These are phyloP conservation scores for Geranium brycei DNA, from an alignment of 345 rosid genomes.

Conservation along the genomic window DNA sequence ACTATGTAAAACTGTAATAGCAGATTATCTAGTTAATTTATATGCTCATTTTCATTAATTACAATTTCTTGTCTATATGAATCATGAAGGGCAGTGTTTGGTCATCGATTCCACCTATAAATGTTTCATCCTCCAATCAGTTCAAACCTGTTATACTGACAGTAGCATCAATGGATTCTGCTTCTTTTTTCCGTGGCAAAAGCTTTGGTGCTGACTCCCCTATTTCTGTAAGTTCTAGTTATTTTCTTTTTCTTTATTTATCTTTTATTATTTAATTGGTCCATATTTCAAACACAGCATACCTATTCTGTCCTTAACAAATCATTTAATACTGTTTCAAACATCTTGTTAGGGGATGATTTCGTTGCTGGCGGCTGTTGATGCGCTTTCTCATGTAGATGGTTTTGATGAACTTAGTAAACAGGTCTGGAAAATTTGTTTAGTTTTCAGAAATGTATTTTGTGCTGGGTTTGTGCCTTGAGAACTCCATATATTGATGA, in stretches of 20 bases:
- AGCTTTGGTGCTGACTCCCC: conserved; percentile 93
- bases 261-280: not conserved
- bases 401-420: conserved; percentile 45
- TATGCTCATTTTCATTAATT: conserved; percentile 1
- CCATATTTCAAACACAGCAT: conserved; percentile 1
- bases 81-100: conserved; percentile 91
- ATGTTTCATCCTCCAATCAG: conserved; percentile 31
- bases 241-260: conserved; percentile 2
- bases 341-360: conserved; percentile 58
- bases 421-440: conserved; percentile 34
- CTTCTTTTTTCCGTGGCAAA: conserved; percentile 88
- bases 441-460: no score
- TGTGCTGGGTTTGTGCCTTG: not conserved
- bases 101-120: conserved; percentile 89
- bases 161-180: conserved; percentile 83
- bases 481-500: not conserved
- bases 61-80: conserved; percentile 12
- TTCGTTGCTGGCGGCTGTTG: conserved; percentile 84
- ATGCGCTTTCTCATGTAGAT: conserved; percentile 77
- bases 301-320: conserved; percentile 7
- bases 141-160: conserved; percentile 61
- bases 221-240: conserved; percentile 56
- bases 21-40: not conserved
- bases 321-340: not conserved
- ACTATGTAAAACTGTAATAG: not conserved